Conservation (phyloP, 306 rosid species). For the Prunus salicina region DNA sequence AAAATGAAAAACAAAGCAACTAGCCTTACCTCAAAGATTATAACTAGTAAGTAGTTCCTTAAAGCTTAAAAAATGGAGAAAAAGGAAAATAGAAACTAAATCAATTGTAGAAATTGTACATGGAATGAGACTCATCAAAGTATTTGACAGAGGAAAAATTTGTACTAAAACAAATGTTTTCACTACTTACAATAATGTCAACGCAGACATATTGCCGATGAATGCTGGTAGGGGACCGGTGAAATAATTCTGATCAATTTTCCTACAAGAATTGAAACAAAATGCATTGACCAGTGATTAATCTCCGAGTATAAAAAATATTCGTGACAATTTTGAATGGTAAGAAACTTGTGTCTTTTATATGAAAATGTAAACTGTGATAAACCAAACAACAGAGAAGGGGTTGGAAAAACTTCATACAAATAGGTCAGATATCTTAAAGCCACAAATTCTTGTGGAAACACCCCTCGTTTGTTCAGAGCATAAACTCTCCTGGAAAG, state of each 20-base stretch:
- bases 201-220: conserved; percentile 19
- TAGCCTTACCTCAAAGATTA: too few relatives aligned
- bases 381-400: not conserved
- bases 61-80: too few relatives aligned
- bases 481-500: conserved; percentile 22
- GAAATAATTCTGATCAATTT: conserved; percentile 27
- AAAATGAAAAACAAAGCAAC: too few relatives aligned
- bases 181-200: conserved; percentile 12
- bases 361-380: not conserved
- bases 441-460: conserved; percentile 21
- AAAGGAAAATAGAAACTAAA: too few relatives aligned
- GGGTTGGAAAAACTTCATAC: conserved; percentile 6
- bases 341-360: not conserved
- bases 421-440: conserved; percentile 9
- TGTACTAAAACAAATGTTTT: not conserved
- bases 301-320: not conserved
- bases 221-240: conserved; percentile 20
- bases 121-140: not conserved
- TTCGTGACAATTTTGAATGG: not conserved
- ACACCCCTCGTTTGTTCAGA: not conserved
- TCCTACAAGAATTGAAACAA: conserved; percentile 10
- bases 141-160: not conserved
- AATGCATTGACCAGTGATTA: too few relatives aligned
- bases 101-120: not conserved
- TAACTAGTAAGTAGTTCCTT: not conserved